Base-by-base conservation (phyloP, 192 early-diverging fungal species). In the Backusella australiensis region DNA sequence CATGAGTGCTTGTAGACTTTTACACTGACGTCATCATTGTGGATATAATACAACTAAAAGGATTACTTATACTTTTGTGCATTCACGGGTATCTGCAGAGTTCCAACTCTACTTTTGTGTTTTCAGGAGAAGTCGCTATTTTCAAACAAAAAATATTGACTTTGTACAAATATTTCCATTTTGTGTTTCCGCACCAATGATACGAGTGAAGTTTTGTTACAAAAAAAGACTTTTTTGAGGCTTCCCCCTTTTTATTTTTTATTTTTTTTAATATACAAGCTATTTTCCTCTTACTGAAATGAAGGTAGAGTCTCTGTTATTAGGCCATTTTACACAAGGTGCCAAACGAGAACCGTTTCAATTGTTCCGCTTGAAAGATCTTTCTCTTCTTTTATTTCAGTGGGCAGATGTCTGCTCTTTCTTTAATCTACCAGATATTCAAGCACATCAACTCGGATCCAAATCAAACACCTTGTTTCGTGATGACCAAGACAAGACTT, bases 231-330 rank as follows among this genome's bases (percentile, higher is more conserved):
- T 26, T 59, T 59, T 59, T 59, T 59, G 9, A 14, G 21, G 21
- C 53, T 11, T 6, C 53, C 53, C 53, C 53, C 53, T 12, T 4
- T 49, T 49, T 49, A 15, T 53, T 56, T 59, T 59, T 59, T 29
- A 29, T 29, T 21, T 26, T 63, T 29, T 23, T 32, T 32, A 32
- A 26, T 26, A 14, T 63, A 12, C 26, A 63, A 21, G 21, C 23
- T 14, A 11, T 63, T 63, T 14, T 14, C 29, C 21, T 59, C 23
- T 59, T 26, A 59, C 23, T 63, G 38, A 39, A 41, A 69, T 69
- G 39, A 71, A 49, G 26, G 42, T 71, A 71, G 39, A 71, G 29
- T 49, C 70, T 44, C 70, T 71, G 21, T 71, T 71, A 41, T 26
- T 71, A 41, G 70, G 70, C 6, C 70, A 71, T 34, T 71, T 49